Evolutionary conservation across 192 early-diverging fungal genomes (phyloP), one percentile per base, ranked within the genome.

Genomic region (Kickxella alabastrina): DNA sequence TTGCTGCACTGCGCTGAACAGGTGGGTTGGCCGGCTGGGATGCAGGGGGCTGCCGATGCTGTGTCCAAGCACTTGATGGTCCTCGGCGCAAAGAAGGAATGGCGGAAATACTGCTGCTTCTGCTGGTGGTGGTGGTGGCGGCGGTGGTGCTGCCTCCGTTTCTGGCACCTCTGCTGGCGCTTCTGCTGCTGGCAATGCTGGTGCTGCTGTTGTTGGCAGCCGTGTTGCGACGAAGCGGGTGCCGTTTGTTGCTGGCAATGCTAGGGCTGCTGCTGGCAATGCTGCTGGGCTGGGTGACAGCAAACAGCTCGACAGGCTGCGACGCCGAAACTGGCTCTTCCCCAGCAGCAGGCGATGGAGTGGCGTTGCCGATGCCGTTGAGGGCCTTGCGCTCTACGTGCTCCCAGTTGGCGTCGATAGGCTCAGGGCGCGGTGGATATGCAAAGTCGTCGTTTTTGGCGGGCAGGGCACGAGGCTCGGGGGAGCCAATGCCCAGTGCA

Each of bases 341-440:
- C 31, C 6, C 6, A 12, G 31, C 31, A 6, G 43, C 43, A 4
- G 43, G 43, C 22, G 25, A 7, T 14, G 24, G 13, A 1, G 34
- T 22, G 41, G 41, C 44, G 52, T 54, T 54, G 13, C 40, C 39
- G 13, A 34, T 32, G 24, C 32, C 44, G 21, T 17, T 34, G 3
- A 5, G 21, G 7, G 29, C 21, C 6, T 3, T 6, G 10, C 10
- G n/a, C 23, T 74, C 63, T 6, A 75, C 47, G 9, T 44, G 41
- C 53, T 64, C 64, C 71, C 71, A 75, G 7, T 45, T 60, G 4
- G 52, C 47, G 21, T 75, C 71, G 25, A 75, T 65, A n/a, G 71
- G 52, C 26, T 29, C 10, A 1, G 60, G 64, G 17, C 48, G 59
- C n/a, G 71, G 71, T 18, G 71, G 71, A 43, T 67, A 75, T 22